These are phyloP conservation scores for Dovyalis caffra DNA, from an alignment of 345 rosid genomes.

Conservation along the genomic window DNA sequence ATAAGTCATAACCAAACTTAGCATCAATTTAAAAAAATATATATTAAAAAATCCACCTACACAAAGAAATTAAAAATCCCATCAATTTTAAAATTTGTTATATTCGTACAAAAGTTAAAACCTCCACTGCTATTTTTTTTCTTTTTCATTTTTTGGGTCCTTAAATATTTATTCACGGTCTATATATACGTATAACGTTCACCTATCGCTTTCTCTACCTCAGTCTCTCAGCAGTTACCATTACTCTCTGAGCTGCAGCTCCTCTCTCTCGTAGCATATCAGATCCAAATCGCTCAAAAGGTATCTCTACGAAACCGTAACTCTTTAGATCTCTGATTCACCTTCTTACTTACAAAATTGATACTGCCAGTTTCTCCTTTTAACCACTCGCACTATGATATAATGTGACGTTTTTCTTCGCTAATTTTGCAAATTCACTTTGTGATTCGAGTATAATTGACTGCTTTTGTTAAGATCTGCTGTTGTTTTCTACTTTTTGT, in stretches of 20 bases:
- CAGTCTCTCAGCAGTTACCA: not conserved
- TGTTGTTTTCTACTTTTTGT: not conserved
- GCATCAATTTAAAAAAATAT: too few relatives aligned
- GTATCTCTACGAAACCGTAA: not conserved
- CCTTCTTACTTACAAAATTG: not conserved
- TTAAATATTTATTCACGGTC: not conserved
- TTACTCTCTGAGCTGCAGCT: not conserved
- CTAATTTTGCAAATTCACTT: not conserved
- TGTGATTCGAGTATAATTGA: not conserved
- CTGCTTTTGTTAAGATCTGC: conserved; percentile 2
- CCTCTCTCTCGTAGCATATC: not conserved
- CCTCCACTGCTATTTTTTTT: too few relatives aligned
- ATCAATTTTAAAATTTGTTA: too few relatives aligned
- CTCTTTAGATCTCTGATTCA: not conserved
- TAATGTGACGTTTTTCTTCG: not conserved
- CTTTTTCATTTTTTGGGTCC: too few relatives aligned
- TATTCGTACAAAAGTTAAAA: not conserved
- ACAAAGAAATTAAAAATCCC: too few relatives aligned
- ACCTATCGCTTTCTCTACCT: not conserved
- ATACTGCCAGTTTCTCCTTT: not conserved
- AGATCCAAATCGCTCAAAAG: not conserved
- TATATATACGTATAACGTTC: not conserved
- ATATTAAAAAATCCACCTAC: not conserved
- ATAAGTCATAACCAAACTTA: too few relatives aligned
- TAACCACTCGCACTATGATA: not conserved